Evolutionary conservation across 495 filamentous ascomycete species (phyloP).

Genomic region (Penicillium cinerascens): DNA sequence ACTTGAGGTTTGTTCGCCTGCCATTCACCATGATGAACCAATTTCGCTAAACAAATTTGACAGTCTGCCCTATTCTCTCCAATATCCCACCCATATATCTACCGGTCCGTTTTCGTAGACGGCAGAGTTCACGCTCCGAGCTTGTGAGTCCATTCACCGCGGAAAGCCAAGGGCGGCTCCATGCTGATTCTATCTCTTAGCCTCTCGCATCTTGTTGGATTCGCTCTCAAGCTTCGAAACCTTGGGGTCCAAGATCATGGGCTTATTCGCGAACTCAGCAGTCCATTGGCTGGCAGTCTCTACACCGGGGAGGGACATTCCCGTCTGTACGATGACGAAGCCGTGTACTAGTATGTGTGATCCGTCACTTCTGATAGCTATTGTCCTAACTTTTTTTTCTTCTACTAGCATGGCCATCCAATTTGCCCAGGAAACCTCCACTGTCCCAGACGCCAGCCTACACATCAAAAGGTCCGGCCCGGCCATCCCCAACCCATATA

Average conservation of each 20-base stretch:
- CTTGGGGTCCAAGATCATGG: conserved; percentile 90
- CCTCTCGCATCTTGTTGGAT: conserved; percentile 87
- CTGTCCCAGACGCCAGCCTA: conserved; percentile 51
- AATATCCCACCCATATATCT: conserved; percentile 85
- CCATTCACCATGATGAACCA: neutral
- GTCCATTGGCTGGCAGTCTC: conserved; percentile 83
- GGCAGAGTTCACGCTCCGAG: conserved; percentile 88
- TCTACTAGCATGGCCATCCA: conserved; percentile 66
- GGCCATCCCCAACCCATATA: conserved; percentile 71
- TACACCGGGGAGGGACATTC: conserved; percentile 93
- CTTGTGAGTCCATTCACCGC: conserved; percentile 53
- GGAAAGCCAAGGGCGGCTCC: neutral
- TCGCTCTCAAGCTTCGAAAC: conserved; percentile 89
- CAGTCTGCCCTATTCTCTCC: conserved; percentile 82
- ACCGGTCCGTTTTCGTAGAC: conserved; percentile 90
- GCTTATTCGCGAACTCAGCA: conserved; percentile 83
- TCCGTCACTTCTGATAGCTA: neutral
- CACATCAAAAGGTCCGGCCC: conserved; percentile 48
- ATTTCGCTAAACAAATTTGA: conserved; percentile 10
- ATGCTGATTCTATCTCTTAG: conserved; percentile 30
- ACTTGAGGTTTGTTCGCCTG: conserved; percentile 58
- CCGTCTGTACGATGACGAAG: conserved; percentile 82
- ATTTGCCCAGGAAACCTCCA: conserved; percentile 81
- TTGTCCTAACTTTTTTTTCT: conserved; percentile 16
- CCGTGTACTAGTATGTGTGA: conserved; percentile 75